Evolutionary conservation across 345 rosid species (phyloP).

Genomic region (Syzygium grande): DNA sequence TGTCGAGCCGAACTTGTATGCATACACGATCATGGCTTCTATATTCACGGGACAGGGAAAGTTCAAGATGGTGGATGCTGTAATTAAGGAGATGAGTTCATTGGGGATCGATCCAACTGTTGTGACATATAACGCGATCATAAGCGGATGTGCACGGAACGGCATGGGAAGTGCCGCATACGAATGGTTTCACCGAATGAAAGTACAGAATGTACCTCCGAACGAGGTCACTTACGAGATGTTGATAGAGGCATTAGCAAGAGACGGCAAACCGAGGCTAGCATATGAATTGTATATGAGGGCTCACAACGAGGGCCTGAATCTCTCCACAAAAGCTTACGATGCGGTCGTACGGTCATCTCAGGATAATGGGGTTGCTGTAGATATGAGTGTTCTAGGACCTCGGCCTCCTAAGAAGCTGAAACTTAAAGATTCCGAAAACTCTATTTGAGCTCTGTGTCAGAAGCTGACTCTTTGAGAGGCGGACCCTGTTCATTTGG

Average conservation of each 20-base stretch:
- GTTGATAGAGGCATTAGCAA: constrained; percentile 71
- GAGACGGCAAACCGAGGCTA: constrained; percentile 74
- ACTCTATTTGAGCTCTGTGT: constrained; percentile 27
- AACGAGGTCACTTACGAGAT: constrained; percentile 68
- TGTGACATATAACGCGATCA: constrained; percentile 83
- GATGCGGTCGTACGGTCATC: constrained; percentile 54
- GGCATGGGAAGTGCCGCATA: constrained; percentile 62
- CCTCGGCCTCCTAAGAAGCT: constrained; percentile 46
- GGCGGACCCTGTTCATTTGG: not conserved
- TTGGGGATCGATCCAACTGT: constrained; percentile 65
- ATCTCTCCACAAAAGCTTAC: constrained; percentile 52
- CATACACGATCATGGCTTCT: constrained; percentile 83
- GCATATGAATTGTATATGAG: constrained; percentile 60
- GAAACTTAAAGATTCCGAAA: constrained; percentile 19
- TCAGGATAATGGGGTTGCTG: constrained; percentile 41
- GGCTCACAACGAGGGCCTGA: constrained; percentile 51
- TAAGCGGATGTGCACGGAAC: constrained; percentile 56
- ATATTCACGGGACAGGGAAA: constrained; percentile 59
- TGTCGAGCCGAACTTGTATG: constrained; percentile 58
- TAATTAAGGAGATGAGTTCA: constrained; percentile 57
- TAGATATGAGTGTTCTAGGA: constrained; percentile 56
- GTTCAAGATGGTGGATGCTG: constrained; percentile 52
- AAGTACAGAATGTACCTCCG: constrained; percentile 44
- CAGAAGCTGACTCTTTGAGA: not conserved
- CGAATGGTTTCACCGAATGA: constrained; percentile 90